Evolutionary conservation across 2,329 filamentous ascomycete species (phyloP), one percentile per base, ranked within the genome.

Genomic region (Mariannaea elegans): DNA sequence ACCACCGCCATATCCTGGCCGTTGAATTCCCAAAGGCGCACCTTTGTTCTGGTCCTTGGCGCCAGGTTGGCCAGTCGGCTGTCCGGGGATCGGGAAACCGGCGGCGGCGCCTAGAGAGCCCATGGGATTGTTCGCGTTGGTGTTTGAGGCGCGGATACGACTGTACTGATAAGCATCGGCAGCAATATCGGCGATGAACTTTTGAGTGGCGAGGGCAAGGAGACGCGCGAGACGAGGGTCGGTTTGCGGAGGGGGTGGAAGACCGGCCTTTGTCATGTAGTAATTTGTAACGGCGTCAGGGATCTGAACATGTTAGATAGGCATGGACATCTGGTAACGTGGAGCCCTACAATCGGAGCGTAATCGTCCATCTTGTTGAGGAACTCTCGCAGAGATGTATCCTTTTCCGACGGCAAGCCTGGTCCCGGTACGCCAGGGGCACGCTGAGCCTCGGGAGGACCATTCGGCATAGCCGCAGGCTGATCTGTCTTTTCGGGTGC

Each of bases 141-240:
- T 88, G 59, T 90, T 93, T 19, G 92, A 94, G n/a, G 92, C 92
- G 38, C 95, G 90, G 72, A 99, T 98, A 52, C 94, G 92, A 62
- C 91, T 93, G 83, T 97, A 98, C 78, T 99, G 95, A 77, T 99
- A 99, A 3, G 95, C 93, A 76, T 99, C 95, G 57, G 95, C 94
- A 2, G 95, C 95, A 66, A 99, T 93, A 76, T 99, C 95, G 59
- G 95, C 94, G 71, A 99, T 92, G 82, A 99, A 99, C 76, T 99
- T 99, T 75, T 99, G 95, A 0, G 95, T 97, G n/a, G 95, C 95
- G 8, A 99, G 90, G 2, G 95, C 94, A 41, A 99, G 90, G 3
- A 99, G 90, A 46, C 94, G 93, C 19, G 94, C 93, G 24, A 99
- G 90, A 59, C 94, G 92, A 18, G 90, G 90, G 71, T 97, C 93